Conservation (phyloP, 2,329 filamentous ascomycete species). For the Alternaria infectoria region DNA sequence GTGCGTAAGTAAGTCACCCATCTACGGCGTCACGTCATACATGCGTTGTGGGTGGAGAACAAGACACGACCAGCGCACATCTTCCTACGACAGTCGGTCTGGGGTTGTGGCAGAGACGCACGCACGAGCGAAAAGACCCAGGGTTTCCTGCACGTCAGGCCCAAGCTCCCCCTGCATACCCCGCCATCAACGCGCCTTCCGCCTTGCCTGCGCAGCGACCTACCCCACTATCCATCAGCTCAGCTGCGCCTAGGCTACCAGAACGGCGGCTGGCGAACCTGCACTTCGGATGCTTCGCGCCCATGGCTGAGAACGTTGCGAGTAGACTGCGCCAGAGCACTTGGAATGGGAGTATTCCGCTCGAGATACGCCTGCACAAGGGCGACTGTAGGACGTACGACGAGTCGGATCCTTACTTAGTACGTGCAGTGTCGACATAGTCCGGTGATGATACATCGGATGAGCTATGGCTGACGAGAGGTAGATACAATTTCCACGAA, state of each 20-base stretch:
- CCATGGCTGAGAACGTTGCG: conserved; percentile 39
- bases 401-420: conserved; percentile 65
- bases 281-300: conserved; percentile 10
- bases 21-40: conserved; percentile 7
- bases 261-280: conserved; percentile 10
- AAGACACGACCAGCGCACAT: conserved; percentile 7
- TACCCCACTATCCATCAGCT: conserved; percentile 17
- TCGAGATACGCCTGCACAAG: conserved; percentile 65
- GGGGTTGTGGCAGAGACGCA: conserved; percentile 35
- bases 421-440: conserved; percentile 39
- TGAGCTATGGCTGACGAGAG: conserved; percentile 1
- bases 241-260: conserved; percentile 19
- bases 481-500: conserved; percentile 66
- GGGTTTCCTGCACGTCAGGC: conserved; percentile 1
- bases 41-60: conserved; percentile 9
- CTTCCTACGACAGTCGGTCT: conserved; percentile 3
- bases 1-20: conserved; percentile 24
- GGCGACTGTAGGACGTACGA: conserved; percentile 67
- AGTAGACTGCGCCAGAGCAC: conserved; percentile 56
- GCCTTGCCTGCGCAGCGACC: background rate
- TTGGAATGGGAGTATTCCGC: conserved; percentile 65
- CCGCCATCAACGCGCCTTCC: conserved; percentile 7
- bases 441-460: background rate
- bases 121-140: conserved; percentile 11
- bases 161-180: conserved; percentile 15